Base-by-base conservation (phyloP, 2,329 filamentous ascomycete genomes). In the Fusarium illudens region DNA sequence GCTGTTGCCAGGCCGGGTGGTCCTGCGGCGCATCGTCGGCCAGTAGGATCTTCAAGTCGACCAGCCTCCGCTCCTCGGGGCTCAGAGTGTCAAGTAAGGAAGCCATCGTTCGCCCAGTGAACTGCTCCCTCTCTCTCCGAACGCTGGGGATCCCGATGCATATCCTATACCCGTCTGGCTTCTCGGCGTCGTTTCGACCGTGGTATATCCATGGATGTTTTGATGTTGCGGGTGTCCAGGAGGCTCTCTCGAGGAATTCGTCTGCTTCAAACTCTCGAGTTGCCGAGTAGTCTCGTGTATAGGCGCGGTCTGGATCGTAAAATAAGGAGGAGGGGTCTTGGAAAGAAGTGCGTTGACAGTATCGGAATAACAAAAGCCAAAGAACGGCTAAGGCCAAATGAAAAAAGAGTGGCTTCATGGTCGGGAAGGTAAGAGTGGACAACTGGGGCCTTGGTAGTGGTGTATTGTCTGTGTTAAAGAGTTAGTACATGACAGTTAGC, bases 101-200 rank as follows among this genome's bases (percentile, higher is more conserved):
- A 0, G 72, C 75, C n/a, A 76, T 36, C 0, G 75, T 71, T 15
- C 62, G 61, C 0, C 64, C 62, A 2, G 75, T 56, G 44, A 75
- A 77, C 22, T 75, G 66, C n/a, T 73, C 65, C 5, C 62, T 59
- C 15, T 72, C 70, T 22, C 76, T 61, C 9, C 64, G 66, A 7
- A 77, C 60, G 15, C 70, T 76, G 3, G 76, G 76, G 19, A 78
- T 72, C 9, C 75, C 76, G 19, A 78, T 48, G 27, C 75, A 78
- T 34, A 75, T 58, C 20, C 54, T 63, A 27, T 55, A 20, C 11
- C 60, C 56, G 9, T 59, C 50, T 2, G 60, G 48, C 2, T 53
- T 42, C 7, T 49, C 44, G 2, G 49, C 4, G 30, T 32, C 32
- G 3, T 51, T 20, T 2, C 39, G 8, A 4, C 58, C 57, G 13